phyloP scores from a whole-genome alignment of 441 rosid species.

The Pelargonium myrrhifolium region DNA sequence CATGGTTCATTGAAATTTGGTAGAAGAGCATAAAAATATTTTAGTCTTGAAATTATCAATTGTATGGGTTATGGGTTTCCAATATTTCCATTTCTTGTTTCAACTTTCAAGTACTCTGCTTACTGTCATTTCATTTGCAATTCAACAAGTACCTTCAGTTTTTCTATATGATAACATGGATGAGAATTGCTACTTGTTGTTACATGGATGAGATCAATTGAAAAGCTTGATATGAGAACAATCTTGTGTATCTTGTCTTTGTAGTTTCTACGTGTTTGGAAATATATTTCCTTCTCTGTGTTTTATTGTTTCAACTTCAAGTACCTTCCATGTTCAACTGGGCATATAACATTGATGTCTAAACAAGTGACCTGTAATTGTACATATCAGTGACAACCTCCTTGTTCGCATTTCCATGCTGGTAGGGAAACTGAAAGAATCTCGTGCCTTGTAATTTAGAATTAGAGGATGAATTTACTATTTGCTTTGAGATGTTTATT shows the following conservation, averaged over 20 bases:
- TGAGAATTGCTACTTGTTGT: background rate
- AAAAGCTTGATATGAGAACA: too few species aligned
- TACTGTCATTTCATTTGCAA: background rate
- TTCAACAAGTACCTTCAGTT: background rate
- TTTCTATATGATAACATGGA: background rate
- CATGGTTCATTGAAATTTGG: background rate
- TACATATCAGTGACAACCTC: background rate
- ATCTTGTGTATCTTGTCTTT: background rate
- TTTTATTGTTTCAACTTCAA: background rate
- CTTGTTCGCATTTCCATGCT: background rate
- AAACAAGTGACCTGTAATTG: background rate
- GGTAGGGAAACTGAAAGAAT: background rate
- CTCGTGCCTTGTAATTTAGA: background rate
- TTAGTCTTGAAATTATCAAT: background rate
- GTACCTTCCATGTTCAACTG: background rate
- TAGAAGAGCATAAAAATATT: background rate
- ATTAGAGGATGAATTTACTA: background rate
- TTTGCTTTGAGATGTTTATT: background rate
- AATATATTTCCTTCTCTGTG: background rate
- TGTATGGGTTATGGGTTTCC: background rate
- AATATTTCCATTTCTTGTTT: background rate
- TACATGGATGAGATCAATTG: background rate
- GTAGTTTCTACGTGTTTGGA: background rate
- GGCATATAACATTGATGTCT: background rate
- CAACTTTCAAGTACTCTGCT: background rate